Percentiles rank a stretch among this genome's conserved stretches.
Evolutionary conservation across 352 stramenopile species (phyloP).

Genomic region (Pythium aquatile): DNA sequence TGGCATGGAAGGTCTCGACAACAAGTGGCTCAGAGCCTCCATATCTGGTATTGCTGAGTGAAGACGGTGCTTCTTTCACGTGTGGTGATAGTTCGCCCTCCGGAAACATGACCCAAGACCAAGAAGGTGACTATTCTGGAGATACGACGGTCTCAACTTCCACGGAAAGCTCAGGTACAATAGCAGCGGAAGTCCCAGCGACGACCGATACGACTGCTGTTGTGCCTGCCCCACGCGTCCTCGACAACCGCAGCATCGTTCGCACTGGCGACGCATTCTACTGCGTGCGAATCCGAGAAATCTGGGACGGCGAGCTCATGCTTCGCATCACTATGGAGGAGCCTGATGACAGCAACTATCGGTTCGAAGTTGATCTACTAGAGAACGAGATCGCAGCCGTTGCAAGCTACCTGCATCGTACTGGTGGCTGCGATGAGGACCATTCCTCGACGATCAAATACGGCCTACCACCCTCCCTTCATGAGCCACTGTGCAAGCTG

Average conservation of each 20-base stretch:
- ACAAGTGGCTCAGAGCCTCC: neutral
- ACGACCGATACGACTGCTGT: neutral
- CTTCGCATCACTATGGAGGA: conserved; percentile 59
- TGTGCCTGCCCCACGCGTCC: conserved; percentile 17
- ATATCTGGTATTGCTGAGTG: conserved; percentile 4
- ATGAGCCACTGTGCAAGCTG: conserved; percentile 27
- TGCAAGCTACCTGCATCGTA: conserved; percentile 30
- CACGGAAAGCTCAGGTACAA: neutral
- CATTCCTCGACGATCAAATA: conserved; percentile 27
- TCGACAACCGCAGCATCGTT: conserved; percentile 55
- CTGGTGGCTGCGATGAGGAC: conserved; percentile 21
- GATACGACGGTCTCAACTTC: neutral
- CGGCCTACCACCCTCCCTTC: conserved; percentile 28
- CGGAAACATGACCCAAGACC: neutral
- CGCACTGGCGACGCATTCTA: conserved; percentile 50
- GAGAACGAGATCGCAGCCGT: conserved; percentile 39
- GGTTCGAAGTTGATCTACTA: conserved; percentile 32
- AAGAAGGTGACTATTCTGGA: neutral
- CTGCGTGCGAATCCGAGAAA: conserved; percentile 54
- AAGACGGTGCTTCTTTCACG: conserved; percentile 7
- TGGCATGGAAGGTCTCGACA: conserved; percentile 17
- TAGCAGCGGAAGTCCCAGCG: neutral
- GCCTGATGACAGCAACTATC: conserved; percentile 34
- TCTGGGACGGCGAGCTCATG: conserved; percentile 65
- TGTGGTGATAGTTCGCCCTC: neutral